phyloP scores from a whole-genome alignment of 202 grass and related monocot species.

The Cymbopogon flexuosus region DNA sequence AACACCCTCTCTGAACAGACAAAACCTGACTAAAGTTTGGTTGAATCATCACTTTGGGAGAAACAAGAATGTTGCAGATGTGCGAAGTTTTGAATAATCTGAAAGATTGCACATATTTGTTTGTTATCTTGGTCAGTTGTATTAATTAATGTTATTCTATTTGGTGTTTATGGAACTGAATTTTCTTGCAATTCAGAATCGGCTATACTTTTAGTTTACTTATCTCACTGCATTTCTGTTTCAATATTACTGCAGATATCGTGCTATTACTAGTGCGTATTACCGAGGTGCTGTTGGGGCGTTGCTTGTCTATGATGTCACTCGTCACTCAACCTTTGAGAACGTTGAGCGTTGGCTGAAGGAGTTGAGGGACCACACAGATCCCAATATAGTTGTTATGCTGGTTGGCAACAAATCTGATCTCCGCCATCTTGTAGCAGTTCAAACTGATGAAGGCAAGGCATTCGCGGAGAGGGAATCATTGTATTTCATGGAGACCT shows the following conservation, averaged over 20 bases:
- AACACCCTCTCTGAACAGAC: background rate
- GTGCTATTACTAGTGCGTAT: slow-evolving; percentile 93
- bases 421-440: slow-evolving; percentile 69
- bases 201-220: background rate
- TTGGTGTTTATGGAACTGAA: background rate
- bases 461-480: slow-evolving; percentile 71
- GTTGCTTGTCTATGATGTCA: slow-evolving; percentile 82
- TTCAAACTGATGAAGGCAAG: slow-evolving; percentile 70
- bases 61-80: background rate
- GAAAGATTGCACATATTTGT: background rate
- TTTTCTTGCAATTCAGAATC: background rate
- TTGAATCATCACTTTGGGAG: background rate
- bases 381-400: slow-evolving; percentile 95
- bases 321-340: slow-evolving; percentile 71
- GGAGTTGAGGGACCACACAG: slow-evolving; percentile 89
- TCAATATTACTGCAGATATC: slow-evolving; percentile 51
- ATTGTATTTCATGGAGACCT: slow-evolving; percentile 95
- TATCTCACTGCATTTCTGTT: background rate
- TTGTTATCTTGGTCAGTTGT: background rate
- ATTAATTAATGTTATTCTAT: background rate
- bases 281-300: slow-evolving; percentile 88
- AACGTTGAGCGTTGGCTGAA: slow-evolving; percentile 80
- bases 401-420: slow-evolving; percentile 72
- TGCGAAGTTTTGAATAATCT: background rate
- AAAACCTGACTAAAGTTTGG: background rate